Percentiles rank a stretch among this genome's conserved stretches.
phyloP scores from a whole-genome alignment of 495 filamentous ascomycete species.

The Apodospora peruviana region DNA sequence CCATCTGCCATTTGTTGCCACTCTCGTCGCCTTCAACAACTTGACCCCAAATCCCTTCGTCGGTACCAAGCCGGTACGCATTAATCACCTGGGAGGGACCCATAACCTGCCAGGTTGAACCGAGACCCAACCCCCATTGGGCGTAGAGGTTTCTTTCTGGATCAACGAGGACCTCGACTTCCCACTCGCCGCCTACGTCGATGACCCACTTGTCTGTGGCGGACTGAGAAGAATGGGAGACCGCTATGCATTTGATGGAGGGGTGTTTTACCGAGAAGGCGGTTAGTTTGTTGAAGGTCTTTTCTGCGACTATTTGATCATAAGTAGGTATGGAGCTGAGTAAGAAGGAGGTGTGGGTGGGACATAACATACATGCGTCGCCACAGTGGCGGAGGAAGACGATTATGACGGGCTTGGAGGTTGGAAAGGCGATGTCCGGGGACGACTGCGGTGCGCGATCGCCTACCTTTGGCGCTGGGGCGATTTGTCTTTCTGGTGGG shows the following conservation, averaged over 20 bases:
- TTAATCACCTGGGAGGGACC: constrained; percentile 36
- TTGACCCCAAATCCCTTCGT: constrained; percentile 51
- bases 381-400: constrained; percentile 58
- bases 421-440: constrained; percentile 40
- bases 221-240: constrained; percentile 48
- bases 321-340: background rate
- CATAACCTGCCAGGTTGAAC: constrained; percentile 41
- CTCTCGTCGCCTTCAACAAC: constrained; percentile 42
- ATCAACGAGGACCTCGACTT: constrained; percentile 51
- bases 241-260: constrained; percentile 48
- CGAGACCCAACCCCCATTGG: constrained; percentile 49
- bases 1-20: constrained; percentile 53
- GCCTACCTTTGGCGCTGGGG: constrained; percentile 37
- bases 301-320: constrained; percentile 49
- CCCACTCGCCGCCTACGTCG: constrained; percentile 45
- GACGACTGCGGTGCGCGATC: constrained; percentile 41
- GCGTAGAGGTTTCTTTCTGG: constrained; percentile 44
- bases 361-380: constrained; percentile 47
- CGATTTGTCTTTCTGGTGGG: constrained; percentile 5
- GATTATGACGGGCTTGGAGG: constrained; percentile 44
- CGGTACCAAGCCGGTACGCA: constrained; percentile 40
- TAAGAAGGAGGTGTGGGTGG: background rate
- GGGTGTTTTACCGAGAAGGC: constrained; percentile 38
- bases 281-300: constrained; percentile 47
- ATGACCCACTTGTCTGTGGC: constrained; percentile 51